Percentiles rank a stretch among this genome's conserved stretches.
Evolutionary conservation across 805 yeast genomes (phyloP).

Genomic region (Nakazawaea ernobii): DNA sequence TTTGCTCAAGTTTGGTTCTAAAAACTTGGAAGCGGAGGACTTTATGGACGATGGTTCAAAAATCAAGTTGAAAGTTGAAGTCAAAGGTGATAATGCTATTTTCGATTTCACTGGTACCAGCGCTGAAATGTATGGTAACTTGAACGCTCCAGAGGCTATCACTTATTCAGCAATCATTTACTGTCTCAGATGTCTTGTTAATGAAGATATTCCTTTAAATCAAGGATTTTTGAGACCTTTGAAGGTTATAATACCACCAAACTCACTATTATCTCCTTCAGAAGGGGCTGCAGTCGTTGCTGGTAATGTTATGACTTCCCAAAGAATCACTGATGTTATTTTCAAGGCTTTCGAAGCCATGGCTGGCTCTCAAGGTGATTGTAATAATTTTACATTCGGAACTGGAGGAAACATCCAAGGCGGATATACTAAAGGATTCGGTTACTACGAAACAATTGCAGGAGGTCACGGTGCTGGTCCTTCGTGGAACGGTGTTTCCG

Average conservation of each 20-base stretch:
- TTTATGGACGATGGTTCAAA: conserved; percentile 78
- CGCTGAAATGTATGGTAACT: conserved; percentile 80
- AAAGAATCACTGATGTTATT: conserved; percentile 85
- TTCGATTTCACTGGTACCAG: conserved; percentile 88
- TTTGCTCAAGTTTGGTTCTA: conserved; percentile 33
- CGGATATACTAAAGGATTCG: conserved; percentile 62
- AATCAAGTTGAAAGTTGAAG: conserved; percentile 49
- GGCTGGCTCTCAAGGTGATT: conserved; percentile 95
- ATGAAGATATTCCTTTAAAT: conserved; percentile 85
- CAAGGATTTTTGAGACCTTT: conserved; percentile 89
- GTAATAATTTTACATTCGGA: conserved; percentile 93
- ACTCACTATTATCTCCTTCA: conserved; percentile 66
- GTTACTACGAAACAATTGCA: conserved; percentile 91
- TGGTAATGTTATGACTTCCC: conserved; percentile 93
- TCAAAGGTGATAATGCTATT: conserved; percentile 45
- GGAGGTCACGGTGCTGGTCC: conserved; percentile 93
- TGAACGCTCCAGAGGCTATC: conserved; percentile 90
- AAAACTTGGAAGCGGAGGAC: conserved; percentile 48
- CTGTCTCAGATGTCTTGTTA: conserved; percentile 78
- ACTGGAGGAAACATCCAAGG: conserved; percentile 54
- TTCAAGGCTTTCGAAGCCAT: conserved; percentile 81
- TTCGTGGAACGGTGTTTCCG: conserved; percentile 79
- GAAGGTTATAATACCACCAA: conserved; percentile 55
- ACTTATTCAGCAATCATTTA: conserved; percentile 85
- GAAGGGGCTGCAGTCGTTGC: conserved; percentile 90